Evolutionary conservation across 352 stramenopile genomes (phyloP), one percentile per base, ranked within the genome.

Genomic region (Pilasporangium apinafurcum): DNA sequence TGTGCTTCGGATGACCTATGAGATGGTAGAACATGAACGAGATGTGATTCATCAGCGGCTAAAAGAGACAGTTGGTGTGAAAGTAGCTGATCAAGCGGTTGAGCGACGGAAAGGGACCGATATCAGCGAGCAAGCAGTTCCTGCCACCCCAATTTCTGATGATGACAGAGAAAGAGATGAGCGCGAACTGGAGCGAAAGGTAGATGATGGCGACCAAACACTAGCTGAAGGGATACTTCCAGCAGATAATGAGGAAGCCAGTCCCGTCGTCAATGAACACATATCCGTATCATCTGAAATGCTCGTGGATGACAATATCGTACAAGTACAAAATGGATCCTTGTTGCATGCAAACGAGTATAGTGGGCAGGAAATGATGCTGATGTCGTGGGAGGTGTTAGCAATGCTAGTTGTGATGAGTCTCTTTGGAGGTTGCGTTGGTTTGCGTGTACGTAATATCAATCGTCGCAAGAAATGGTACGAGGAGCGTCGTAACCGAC

Each of bases 1-100:
- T n/a, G 65, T 85, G 34, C 44, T 79, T 13, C 42, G 51, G 12
- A 54, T 70, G 30, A 83, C 72, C 18, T 59, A 66, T 25, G 71
- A 85, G 32, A 51, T 85, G 45, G 62, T 83, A 7, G 59, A 68
- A 39, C 62, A 80, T 28, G 71, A 87, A 44, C 70, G 64, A 7
- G 42, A 67, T 29, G 62, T 62, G 17, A 73, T 85, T 36, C 69
- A 70, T 17, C 37, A 56, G 22, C 58, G 61, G 0, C 27, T 83
- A 14, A 51, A 70, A 47, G 61, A 68, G 29, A 53, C 59, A 27
- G 37, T 66, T 22, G 48, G 51, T 25, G 29, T 41, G 4, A 51
- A 51, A 12, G 27, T 53, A 2, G 38, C 32, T 2, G 37, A 41
- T 5, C 2, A 13, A 44, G 37, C 22, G 14, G 17, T 0, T 18